Percentiles rank a stretch among this genome's conserved stretches.
These are phyloP conservation scores for Acanthamoeba healyi DNA, from an alignment of 208 protist genomes.

Conservation along the genomic window DNA sequence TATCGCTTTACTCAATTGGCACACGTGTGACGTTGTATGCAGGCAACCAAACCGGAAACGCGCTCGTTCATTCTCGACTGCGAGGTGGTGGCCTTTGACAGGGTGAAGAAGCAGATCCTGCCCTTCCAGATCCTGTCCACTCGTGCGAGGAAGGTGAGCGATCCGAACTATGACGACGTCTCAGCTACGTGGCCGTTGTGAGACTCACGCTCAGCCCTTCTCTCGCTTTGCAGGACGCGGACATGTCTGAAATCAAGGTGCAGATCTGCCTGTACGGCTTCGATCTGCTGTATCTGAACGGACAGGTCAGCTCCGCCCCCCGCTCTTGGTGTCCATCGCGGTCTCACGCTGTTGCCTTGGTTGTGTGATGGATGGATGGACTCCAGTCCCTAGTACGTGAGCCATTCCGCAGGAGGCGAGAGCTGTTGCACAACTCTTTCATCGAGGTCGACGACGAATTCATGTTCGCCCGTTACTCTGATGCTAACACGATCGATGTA, in stretches of 20 bases:
- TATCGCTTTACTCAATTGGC: background rate
- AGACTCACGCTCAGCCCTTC: too few species aligned
- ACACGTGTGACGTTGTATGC: background rate
- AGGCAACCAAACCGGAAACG: constrained; percentile 81
- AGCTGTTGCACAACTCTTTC: constrained; percentile 93
- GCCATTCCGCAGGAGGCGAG: constrained; percentile 92
- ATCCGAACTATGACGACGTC: background rate
- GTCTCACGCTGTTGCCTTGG: background rate
- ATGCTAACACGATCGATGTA: constrained; percentile 94
- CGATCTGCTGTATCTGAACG: constrained; percentile 99
- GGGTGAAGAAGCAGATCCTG: constrained; percentile 92
- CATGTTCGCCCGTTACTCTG: constrained; percentile 91
- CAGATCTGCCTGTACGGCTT: constrained; percentile 99
- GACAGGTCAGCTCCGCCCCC: constrained; percentile 75
- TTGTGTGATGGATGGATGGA: background rate
- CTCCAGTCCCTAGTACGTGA: constrained; percentile 83
- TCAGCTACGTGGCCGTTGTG: too few species aligned
- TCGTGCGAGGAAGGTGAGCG: constrained; percentile 84
- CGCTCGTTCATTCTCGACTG: constrained; percentile 98
- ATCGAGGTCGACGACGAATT: constrained; percentile 88
- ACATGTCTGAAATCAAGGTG: constrained; percentile 94
- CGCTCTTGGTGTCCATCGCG: background rate
- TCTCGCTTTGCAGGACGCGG: too few species aligned
- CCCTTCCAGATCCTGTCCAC: constrained; percentile 96
- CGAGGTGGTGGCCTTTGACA: constrained; percentile 98